Evolutionary conservation across 1,284 basidiomycete species (phyloP), one percentile per base, ranked within the genome.

Genomic region (Sporisorium exsertum): DNA sequence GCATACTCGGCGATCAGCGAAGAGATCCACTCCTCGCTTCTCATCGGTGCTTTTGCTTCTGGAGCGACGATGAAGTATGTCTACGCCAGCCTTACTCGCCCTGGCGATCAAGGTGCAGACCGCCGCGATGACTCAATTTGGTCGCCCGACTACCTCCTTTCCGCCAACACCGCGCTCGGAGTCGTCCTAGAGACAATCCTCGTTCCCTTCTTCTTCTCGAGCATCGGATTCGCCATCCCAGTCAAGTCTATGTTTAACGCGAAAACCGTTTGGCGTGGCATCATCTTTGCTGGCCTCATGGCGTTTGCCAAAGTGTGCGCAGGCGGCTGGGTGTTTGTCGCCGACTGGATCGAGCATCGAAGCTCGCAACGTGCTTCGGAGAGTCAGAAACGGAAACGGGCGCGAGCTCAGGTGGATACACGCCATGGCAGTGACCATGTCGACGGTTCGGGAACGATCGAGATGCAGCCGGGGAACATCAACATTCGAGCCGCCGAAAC

Each of bases 181-280:
- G 27, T 46, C 7, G 56, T 70, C 13, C 70, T 62, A 16, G 46
- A 55, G 3, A 50, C 42, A 13, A 33, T 90, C 33, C 83, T 90
- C 22, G 85, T 87, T 0, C 89, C 89, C 1, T 84, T 90, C 29
- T 90, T 90, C 86, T 90, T 90, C 71, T 87, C 88, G 4, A 88
- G 88, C 26, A 89, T 90, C 47, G 89, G 89, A 1, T 88, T 87
- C 62, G 88, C 88, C 0, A 88, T 90, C 42, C 89, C 89, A 0
- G 88, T 90, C 74, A 80, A 87, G 13, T 83, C 86, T 0, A 83
- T 90, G 16, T 90, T 88, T 85, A 77, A 78, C 3, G 88, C 87
- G 0, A 69, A 46, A 1, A 84, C 88, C 52, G 82, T 90, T 57
- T 90, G 89, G 89, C 83, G 86, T 43, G 89, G 89, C 0, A 69